A percentile compares a stretch with the other conserved stretches of the same genome.
phyloP scores from a whole-genome alignment of 2,329 filamentous ascomycete species.

The Claviceps sp. region DNA sequence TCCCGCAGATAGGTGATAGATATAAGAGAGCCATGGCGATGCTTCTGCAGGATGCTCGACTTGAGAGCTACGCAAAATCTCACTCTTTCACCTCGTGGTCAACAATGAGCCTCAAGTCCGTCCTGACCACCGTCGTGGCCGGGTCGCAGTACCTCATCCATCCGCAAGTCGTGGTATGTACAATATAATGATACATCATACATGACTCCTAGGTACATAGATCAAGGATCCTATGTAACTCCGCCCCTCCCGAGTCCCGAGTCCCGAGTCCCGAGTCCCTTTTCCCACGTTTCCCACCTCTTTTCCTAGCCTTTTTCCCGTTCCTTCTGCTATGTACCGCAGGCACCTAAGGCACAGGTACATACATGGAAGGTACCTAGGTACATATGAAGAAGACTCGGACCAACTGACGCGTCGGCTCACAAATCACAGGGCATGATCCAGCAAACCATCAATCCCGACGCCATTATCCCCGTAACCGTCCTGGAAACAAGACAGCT shows the following conservation, averaged over 20 bases:
- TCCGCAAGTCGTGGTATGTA: constrained; percentile 21
- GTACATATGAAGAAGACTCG: neutral
- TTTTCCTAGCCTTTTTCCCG: neutral
- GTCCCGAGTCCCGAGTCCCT: too few relatives aligned
- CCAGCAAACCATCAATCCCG: constrained; percentile 27
- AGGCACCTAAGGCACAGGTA: too few relatives aligned
- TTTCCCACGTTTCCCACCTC: neutral
- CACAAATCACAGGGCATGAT: constrained; percentile 21
- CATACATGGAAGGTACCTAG: neutral
- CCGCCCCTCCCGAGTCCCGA: too few relatives aligned
- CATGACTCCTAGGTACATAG: neutral
- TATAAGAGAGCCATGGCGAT: neutral
- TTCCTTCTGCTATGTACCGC: neutral
- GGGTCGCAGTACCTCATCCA: constrained; percentile 27
- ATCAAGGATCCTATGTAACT: neutral
- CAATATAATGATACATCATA: too few relatives aligned
- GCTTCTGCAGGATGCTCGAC: constrained; percentile 1
- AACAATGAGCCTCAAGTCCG: constrained; percentile 10
- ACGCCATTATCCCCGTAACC: constrained; percentile 26
- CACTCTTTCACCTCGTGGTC: neutral
- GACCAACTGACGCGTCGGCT: neutral
- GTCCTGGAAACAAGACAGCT: constrained; percentile 25
- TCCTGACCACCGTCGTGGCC: constrained; percentile 24
- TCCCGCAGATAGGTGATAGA: neutral
- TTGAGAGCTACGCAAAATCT: neutral